Base-by-base conservation (phyloP, 352 stramenopile genomes). In the Globisporangium camurandrum region DNA sequence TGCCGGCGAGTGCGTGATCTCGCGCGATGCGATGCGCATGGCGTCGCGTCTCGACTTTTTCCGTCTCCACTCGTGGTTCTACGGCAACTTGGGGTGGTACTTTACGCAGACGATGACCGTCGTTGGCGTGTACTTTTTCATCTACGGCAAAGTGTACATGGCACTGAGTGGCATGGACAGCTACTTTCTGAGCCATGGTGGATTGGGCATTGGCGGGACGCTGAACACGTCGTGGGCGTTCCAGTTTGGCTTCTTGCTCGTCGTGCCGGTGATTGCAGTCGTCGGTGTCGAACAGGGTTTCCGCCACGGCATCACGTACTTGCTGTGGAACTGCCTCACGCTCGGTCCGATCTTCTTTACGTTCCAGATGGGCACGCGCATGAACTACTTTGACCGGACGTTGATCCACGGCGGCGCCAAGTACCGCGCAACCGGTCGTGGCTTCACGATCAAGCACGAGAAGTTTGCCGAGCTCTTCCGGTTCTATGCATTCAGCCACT, bases 301-400 rank as follows among this genome's bases (percentile, higher is more conserved):
- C 75, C 84, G 84, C 24, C 84, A 95, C 36, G 96, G 93, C 70
- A 78, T 96, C 49, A 95, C 75, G 7, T 93, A 92, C 55, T 74
- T 98, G 48, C 59, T 97, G 24, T 95, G 96, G 76, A 97, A 98
- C 56, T 93, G 97, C 54, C 67, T 97, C 31, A 98, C 95, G 38
- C 90, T 97, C n/a, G 96, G 95, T 41, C 96, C 96, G n/a, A 75
- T 99, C 31, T 98, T 99, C 73, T 99, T 99, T 62, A 98, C 98
- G 59, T 99, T 99, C 76, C 95, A 98, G 64, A 99, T 99, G 75
- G 95, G 98, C 51, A 99, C 96, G 16, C 96, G 97, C 66, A 97
- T 97, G 62, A 88, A 98, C 68, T 99, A 98, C 78, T 99, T 98
- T 67, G 89, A 97, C 41, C 95, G 98, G 54, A 99, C 95, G 19